Base-by-base conservation (phyloP, 495 filamentous ascomycete species). In the Trichocladium uniseriatum region DNA sequence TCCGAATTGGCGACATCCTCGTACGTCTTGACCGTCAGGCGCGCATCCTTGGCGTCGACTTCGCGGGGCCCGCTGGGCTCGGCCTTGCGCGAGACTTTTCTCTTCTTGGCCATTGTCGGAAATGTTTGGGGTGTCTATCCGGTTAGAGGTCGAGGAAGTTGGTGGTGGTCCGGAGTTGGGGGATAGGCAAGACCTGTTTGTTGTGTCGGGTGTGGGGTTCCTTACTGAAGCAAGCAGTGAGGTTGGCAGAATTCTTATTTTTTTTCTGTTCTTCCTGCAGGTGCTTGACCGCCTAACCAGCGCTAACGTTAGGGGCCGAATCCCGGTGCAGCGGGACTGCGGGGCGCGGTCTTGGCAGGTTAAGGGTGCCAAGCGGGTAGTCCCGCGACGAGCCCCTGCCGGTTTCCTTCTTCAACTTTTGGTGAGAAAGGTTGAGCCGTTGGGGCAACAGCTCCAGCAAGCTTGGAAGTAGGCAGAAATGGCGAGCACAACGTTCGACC, bases 1-100 rank as follows among this genome's bases (percentile, higher is more conserved):
- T 94, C 87, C 1, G 88, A 91, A 60, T 94, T 82, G 57, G 90
- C 88, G 54, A 95, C 83, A 59, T 91, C 83, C 62, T 86, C 79
- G 69, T 83, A 90, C n/a, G 81, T 77, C 44, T 72, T 73, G 55
- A 87, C 75, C 18, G 79, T 70, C 38, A 83, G 64, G 52, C 78
- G 76, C 49, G 72, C 74, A 37, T 78, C 74, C 13, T 70, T 69
- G 22, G 70, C 53, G 58, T 80, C 64, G 42, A 76, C 69, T 28
- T 77, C 72, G 45, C 69, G 71, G 8, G 76, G 66, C 4, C 67
- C 69, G 20, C 54, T 58, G 24, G 69, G 64, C 36, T 59, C 62
- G 9, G 60, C 52, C 8, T 60, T 72, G 51, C 75, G 67, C 36
- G 79, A 71, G 2, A 78, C 79, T 68, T 91, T 92, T 72, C 87